A percentile compares a stretch with the other conserved stretches of the same genome.
These are phyloP conservation scores for Pugionium dolabratum DNA, from an alignment of 345 rosid genomes.

Conservation along the genomic window DNA sequence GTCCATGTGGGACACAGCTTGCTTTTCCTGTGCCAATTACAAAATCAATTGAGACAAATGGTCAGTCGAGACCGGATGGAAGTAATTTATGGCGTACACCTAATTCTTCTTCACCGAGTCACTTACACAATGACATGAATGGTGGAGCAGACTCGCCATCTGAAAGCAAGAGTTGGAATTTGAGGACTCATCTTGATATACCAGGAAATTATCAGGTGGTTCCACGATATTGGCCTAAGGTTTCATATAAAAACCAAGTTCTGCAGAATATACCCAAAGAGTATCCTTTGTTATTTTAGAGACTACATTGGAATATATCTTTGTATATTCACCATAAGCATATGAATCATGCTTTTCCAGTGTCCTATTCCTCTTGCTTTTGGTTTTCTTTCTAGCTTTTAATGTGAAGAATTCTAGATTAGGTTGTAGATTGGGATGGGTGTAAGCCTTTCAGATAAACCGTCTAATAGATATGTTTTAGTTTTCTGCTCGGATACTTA, in stretches of 20 bases:
- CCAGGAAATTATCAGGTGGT: constrained; percentile 69
- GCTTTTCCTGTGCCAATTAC: constrained; percentile 48
- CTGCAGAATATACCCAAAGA: constrained; percentile 69
- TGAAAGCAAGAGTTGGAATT: constrained; percentile 55
- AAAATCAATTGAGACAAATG: constrained; percentile 54
- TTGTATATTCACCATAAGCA: constrained; percentile 19
- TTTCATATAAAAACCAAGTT: constrained; percentile 57
- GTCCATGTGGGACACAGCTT: constrained; percentile 52
- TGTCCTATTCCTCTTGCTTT: constrained; percentile 17
- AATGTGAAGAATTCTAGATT: constrained; percentile 4
- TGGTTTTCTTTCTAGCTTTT: constrained; percentile 20
- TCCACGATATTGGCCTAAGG: constrained; percentile 87
- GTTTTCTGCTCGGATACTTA: constrained; percentile 28
- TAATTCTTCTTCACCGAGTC: constrained; percentile 49
- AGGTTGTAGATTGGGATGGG: constrained; percentile 20
- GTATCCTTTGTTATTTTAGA: constrained; percentile 69
- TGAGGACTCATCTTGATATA: constrained; percentile 63
- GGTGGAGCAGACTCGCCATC: constrained; percentile 53
- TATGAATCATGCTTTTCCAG: constrained; percentile 12
- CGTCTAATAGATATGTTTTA: constrained; percentile 14
- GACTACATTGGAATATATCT: constrained; percentile 19
- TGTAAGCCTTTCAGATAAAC: constrained; percentile 4
- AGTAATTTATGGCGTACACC: constrained; percentile 48
- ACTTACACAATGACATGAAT: constrained; percentile 48
- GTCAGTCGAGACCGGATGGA: constrained; percentile 55